Conservation (phyloP, 1,284 basidiomycete genomes). For the Gymnopus androsaceus region DNA sequence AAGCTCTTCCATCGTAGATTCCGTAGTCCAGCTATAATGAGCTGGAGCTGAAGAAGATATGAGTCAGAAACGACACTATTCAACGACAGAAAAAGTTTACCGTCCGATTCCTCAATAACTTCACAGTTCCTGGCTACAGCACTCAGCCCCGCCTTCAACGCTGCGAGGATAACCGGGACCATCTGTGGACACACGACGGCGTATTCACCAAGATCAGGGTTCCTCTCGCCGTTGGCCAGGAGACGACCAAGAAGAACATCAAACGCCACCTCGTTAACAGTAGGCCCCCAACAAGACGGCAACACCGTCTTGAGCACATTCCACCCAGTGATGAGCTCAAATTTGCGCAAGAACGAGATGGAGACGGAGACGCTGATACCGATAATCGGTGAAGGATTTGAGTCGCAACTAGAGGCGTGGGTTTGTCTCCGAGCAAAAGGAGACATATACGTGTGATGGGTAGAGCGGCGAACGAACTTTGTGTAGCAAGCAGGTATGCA, state of each 20-base stretch:
- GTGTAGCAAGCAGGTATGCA: constrained; percentile 53
- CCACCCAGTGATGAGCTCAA: constrained; percentile 80
- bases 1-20: constrained; percentile 57
- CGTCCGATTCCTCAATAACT: constrained; percentile 31
- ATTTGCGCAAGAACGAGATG: constrained; percentile 66
- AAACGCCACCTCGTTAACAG: constrained; percentile 65
- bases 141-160: constrained; percentile 50
- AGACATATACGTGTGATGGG: constrained; percentile 75
- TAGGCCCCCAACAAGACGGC: constrained; percentile 66
- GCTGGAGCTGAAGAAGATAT: neutral
- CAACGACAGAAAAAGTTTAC: constrained; percentile 20
- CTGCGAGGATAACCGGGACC: constrained; percentile 65
- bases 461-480: constrained; percentile 66
- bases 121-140: constrained; percentile 39
- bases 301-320: constrained; percentile 62
- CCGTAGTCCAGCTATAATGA: constrained; percentile 32
- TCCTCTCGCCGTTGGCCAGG: constrained; percentile 16
- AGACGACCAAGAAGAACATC: constrained; percentile 60
- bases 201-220: constrained; percentile 22
- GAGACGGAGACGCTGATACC: constrained; percentile 54
- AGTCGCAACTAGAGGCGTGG: constrained; percentile 58
- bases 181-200: constrained; percentile 63
- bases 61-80: constrained; percentile 21
- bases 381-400: constrained; percentile 64
- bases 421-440: constrained; percentile 70